Evolutionary conservation across 2,329 filamentous ascomycete genomes (phyloP).

Genomic region (Plectosphaerella sp.): DNA sequence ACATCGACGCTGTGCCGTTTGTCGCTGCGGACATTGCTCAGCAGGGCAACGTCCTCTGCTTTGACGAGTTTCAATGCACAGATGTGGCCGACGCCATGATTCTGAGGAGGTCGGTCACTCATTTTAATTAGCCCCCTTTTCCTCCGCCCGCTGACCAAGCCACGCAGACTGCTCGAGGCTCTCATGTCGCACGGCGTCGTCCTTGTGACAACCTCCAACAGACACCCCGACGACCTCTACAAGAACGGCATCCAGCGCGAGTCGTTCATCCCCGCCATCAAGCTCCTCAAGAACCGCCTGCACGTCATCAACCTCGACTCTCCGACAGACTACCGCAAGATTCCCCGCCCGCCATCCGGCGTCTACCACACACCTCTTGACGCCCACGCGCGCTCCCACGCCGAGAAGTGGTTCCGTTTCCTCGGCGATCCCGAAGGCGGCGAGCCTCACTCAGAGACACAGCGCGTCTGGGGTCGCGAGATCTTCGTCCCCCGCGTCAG

Average conservation of each 20-base stretch:
- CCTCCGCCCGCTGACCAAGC: constrained; percentile 1
- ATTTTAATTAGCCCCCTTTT: no score
- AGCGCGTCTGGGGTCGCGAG: constrained; percentile 88
- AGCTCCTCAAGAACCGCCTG: constrained; percentile 78
- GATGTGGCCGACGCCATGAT: constrained; percentile 99
- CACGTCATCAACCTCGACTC: constrained; percentile 94
- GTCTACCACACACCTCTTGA: constrained; percentile 92
- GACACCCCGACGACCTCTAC: constrained; percentile 95
- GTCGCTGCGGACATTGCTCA: constrained; percentile 93
- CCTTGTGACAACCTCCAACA: constrained; percentile 90
- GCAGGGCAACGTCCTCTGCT: constrained; percentile 81
- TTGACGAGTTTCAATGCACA: constrained; percentile 98
- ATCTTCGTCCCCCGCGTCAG: constrained; percentile 85
- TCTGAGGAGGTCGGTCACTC: constrained; percentile 56
- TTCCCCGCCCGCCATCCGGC: constrained; percentile 84
- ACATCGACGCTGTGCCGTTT: constrained; percentile 86
- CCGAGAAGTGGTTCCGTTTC: constrained; percentile 93
- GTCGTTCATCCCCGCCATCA: constrained; percentile 92
- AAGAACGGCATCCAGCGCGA: constrained; percentile 97
- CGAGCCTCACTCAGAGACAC: constrained; percentile 69
- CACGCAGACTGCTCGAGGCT: constrained; percentile 67
- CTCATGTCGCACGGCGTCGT: constrained; percentile 98
- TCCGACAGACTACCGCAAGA: constrained; percentile 94
- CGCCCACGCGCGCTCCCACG: constrained; percentile 70
- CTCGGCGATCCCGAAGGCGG: constrained; percentile 79